Evolutionary conservation across 129 eudicot species (phyloP).

Genomic region (Lactuca sativa): DNA sequence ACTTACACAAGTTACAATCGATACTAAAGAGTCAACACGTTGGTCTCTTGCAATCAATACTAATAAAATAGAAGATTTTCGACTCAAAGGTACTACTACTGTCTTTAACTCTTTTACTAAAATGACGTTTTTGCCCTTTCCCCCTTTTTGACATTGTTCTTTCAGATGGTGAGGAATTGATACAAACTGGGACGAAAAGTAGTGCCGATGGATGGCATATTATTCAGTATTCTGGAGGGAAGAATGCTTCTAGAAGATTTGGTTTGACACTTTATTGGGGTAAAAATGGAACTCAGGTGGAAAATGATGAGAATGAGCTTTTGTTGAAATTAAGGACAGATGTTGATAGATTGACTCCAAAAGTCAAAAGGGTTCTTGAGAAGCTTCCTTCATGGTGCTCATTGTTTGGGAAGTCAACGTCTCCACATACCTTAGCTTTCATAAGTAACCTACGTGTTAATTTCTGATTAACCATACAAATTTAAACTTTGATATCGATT

Average conservation of each 20-base stretch:
- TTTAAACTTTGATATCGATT: not conserved
- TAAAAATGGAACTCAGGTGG: slow-evolving; percentile 29
- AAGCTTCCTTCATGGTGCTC: slow-evolving; percentile 97
- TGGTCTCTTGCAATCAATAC: slow-evolving; percentile 90
- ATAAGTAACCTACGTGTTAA: slow-evolving; percentile 47
- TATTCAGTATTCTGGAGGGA: slow-evolving; percentile 92
- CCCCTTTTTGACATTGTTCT: slow-evolving; percentile 4
- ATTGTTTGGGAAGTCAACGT: slow-evolving; percentile 81
- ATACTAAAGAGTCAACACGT: slow-evolving; percentile 68
- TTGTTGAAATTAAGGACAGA: slow-evolving; percentile 80
- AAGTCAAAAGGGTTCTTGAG: slow-evolving; percentile 42
- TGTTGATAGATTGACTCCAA: slow-evolving; percentile 66
- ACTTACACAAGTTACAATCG: slow-evolving; percentile 54
- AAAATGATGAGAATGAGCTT: slow-evolving; percentile 13
- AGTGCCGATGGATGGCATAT: slow-evolving; percentile 81
- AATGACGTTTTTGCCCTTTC: not conserved
- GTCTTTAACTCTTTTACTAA: not conserved
- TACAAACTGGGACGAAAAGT: slow-evolving; percentile 59
- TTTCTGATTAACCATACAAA: slow-evolving; percentile 30
- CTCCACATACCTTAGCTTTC: slow-evolving; percentile 75
- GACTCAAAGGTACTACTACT: slow-evolving; percentile 61
- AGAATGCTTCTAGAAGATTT: slow-evolving; percentile 72
- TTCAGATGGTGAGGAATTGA: slow-evolving; percentile 57
- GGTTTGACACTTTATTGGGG: slow-evolving; percentile 65
- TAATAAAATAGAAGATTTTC: slow-evolving; percentile 67